Conservation (phyloP, 139 green algal species). For the Eudorina sp. region DNA sequence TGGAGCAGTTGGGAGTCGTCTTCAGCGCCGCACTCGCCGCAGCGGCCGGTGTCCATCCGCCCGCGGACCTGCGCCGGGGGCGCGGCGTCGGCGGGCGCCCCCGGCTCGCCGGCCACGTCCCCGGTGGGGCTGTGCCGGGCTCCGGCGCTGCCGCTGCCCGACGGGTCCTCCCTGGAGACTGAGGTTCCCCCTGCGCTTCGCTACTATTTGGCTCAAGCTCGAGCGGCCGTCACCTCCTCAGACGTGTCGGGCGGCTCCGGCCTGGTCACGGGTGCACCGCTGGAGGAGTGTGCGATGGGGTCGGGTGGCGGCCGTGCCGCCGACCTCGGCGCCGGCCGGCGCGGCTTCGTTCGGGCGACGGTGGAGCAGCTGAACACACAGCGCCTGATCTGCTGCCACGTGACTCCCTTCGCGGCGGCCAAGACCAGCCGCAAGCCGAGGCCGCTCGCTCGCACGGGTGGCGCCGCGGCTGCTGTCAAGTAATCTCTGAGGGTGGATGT, state of each 20-base stretch:
- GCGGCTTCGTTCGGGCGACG: conserved; percentile 20
- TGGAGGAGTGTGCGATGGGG: no score
- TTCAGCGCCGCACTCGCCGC: not conserved
- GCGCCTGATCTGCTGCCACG: conserved; percentile 17
- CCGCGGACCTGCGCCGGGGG: not conserved
- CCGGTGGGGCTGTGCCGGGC: not conserved
- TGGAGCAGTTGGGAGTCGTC: not conserved
- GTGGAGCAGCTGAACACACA: conserved; percentile 36
- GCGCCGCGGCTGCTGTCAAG: no score
- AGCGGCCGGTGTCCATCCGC: not conserved
- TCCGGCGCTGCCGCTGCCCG: conserved; percentile 28
- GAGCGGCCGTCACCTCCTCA: no score
- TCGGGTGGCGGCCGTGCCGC: not conserved
- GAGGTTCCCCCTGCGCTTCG: conserved; percentile 20
- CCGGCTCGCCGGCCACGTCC: not conserved
- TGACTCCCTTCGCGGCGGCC: not conserved
- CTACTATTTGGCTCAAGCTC: conserved; percentile 34
- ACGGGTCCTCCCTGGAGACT: not conserved
- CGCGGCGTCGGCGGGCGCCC: not conserved
- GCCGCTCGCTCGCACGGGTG: no score
- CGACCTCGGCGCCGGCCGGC: not conserved
- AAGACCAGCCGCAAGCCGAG: not conserved
- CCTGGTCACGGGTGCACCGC: no score
- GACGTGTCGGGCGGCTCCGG: no score
- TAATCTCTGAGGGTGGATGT: no score